Percentiles rank a stretch among this genome's conserved stretches.
Conservation (phyloP, 2,329 filamentous ascomycete genomes). For the Calonectria pseudoturangicola region DNA sequence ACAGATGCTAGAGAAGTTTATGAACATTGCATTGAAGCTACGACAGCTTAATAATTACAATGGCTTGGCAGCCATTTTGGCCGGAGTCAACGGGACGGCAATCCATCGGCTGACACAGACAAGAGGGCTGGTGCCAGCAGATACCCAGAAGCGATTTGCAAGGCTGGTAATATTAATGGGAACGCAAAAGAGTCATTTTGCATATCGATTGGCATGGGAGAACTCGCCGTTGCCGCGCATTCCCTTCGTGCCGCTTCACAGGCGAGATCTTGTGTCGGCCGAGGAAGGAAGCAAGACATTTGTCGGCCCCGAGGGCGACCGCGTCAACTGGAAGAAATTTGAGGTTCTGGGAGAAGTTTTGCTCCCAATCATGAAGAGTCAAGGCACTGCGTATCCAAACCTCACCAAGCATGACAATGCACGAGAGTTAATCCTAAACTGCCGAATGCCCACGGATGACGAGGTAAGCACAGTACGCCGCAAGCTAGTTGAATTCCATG, state of each 20-base stretch:
- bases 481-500: not conserved
- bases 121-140: slow-evolving; percentile 81
- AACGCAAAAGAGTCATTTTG: slow-evolving; percentile 92
- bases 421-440: slow-evolving; percentile 86
- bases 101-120: slow-evolving; percentile 90
- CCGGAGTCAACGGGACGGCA: slow-evolving; percentile 91
- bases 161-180: slow-evolving; percentile 94
- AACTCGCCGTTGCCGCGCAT: slow-evolving; percentile 94
- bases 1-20: slow-evolving; percentile 94
- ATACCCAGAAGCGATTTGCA: slow-evolving; percentile 88
- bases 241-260: slow-evolving; percentile 92
- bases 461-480: slow-evolving; percentile 77
- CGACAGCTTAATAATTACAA: slow-evolving; percentile 98
- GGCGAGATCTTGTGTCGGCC: slow-evolving; percentile 91
- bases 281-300: slow-evolving; percentile 95
- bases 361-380: slow-evolving; percentile 92
- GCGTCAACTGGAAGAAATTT: slow-evolving; percentile 99
- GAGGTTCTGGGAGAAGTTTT: slow-evolving; percentile 96
- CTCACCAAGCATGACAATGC: slow-evolving; percentile 81
- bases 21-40: slow-evolving; percentile 90
- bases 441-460: slow-evolving; percentile 87
- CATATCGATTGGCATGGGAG: slow-evolving; percentile 98
- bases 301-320: slow-evolving; percentile 81
- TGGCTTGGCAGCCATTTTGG: slow-evolving; percentile 92
- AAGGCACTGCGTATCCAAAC: slow-evolving; percentile 87